These are phyloP conservation scores for Backusella morwellensis DNA, from an alignment of 192 early-diverging fungal species.

Conservation along the genomic window DNA sequence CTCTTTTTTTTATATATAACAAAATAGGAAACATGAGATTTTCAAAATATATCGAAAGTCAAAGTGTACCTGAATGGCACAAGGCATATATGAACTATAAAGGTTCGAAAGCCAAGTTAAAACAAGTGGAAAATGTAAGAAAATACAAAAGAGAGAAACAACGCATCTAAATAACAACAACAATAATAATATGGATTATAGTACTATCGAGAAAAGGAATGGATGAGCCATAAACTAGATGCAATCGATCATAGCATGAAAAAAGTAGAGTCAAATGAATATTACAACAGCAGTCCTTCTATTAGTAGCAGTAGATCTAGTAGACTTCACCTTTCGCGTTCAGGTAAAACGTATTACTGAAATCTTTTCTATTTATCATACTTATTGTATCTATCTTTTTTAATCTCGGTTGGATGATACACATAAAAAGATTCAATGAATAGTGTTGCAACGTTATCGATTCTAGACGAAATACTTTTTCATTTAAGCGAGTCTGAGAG, in stretches of 20 bases:
- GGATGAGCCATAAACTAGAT: neutral
- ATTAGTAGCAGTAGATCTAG: neutral
- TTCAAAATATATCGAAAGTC: constrained; percentile 63
- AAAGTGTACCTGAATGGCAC: constrained; percentile 70
- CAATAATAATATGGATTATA: neutral
- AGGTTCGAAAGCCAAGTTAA: constrained; percentile 52
- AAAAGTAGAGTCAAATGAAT: neutral
- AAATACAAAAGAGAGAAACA: neutral
- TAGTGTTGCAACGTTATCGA: constrained; percentile 1
- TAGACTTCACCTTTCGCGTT: neutral
- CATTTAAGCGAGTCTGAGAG: constrained; percentile 35
- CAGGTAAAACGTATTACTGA: neutral
- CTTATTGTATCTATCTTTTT: neutral
- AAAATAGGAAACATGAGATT: constrained; percentile 55
- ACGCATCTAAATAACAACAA: neutral
- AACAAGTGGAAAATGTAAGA: constrained; percentile 36
- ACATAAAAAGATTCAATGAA: constrained; percentile 10
- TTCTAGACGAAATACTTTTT: constrained; percentile 27
- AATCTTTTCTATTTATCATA: neutral
- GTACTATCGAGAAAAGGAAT: neutral
- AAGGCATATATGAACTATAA: constrained; percentile 68
- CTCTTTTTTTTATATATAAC: neutral
- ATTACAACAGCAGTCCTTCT: neutral
- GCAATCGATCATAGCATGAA: neutral
- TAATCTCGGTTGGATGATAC: neutral